Base-by-base conservation (phyloP, 352 stramenopile species). In the Achlya hypogyna region DNA sequence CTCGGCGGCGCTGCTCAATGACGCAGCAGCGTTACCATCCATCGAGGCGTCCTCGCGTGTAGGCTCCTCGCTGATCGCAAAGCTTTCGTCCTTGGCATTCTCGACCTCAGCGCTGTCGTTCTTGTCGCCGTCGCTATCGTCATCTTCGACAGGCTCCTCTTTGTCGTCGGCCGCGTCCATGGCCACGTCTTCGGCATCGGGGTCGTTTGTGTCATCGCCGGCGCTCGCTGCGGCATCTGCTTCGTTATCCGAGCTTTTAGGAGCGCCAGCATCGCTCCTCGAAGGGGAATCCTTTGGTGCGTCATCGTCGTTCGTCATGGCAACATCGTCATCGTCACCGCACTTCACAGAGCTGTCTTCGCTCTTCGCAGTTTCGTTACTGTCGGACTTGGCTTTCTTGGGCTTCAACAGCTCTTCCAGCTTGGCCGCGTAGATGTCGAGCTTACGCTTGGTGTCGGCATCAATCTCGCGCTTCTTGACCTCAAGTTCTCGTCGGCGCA, bases 391-490 rank as follows among this genome's bases (percentile, higher is more conserved):
- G 27, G 51, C 2, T 10, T 10, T 59, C n/a, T 1, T 35, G 52
- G 66, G 63, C 6, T 72, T n/a, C n/a, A n/a, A n/a, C n/a, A n/a
- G n/a, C n/a, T n/a, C 70, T 20, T 81, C 72, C 28, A 89, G 69
- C 42, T 86, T 59, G 42, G 72, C 71, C n/a, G 77, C 75, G 22
- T 78, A 66, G 16, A 78, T 70, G 9, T 82, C 80, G 4, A 89
- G 54, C 53, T 88, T 87, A 2, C 53, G 62, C 16, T 54, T 53
- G 51, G 78, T 82, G 51, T 88, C 74, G 1, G 65, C 69, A 62
- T 92, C 79, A 9, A 85, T 49, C 29, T 86, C 76, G 23, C 74
- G 72, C 35, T 90, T 40, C 51, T 79, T 80, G 45, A 65, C 71
- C 28, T 88, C 69, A 34, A 83, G 73, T 25, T 75, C 77, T 12